Conservation (phyloP, 148 eudicot genomes). For the Dianthus caryophyllus region DNA sequence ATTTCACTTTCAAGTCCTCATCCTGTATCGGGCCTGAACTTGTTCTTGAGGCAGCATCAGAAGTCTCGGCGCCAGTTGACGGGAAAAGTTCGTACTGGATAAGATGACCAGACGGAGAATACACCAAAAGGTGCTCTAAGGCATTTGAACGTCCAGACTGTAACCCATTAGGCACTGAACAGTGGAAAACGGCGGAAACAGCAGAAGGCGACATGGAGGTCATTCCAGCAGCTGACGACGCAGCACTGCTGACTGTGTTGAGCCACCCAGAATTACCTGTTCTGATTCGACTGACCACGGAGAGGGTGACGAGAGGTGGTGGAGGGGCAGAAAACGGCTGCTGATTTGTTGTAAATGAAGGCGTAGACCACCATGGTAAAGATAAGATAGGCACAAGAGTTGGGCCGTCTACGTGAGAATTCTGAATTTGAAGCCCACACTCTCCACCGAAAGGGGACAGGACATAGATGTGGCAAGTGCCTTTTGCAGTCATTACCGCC, state of each 20-base stretch:
- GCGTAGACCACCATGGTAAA: slow-evolving; percentile 88
- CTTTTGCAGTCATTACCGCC: slow-evolving; percentile 82
- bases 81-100: slow-evolving; percentile 84
- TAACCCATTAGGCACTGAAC: slow-evolving; percentile 36
- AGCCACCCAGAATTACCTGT: slow-evolving; percentile 84
- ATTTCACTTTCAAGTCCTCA: slow-evolving; percentile 69
- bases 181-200: slow-evolving; percentile 76
- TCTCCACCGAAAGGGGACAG: slow-evolving; percentile 91
- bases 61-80: slow-evolving; percentile 51
- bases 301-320: slow-evolving; percentile 64
- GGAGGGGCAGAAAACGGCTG: slow-evolving; percentile 47
- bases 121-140: slow-evolving; percentile 79
- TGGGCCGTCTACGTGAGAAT: slow-evolving; percentile 51
- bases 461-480: slow-evolving; percentile 85
- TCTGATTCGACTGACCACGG: slow-evolving; percentile 79
- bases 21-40: slow-evolving; percentile 60
- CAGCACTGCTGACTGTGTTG: slow-evolving; percentile 90
- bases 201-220: slow-evolving; percentile 56
- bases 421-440: slow-evolving; percentile 56
- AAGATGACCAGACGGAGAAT: slow-evolving; percentile 79
- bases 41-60: slow-evolving; percentile 42
- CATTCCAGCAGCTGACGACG: slow-evolving; percentile 90
- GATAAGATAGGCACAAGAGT: slow-evolving; percentile 49
- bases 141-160: slow-evolving; percentile 36
- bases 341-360: slow-evolving; percentile 50